phyloP scores from a whole-genome alignment of 2,329 filamentous ascomycete species.

The Colletotrichum caudatum region DNA sequence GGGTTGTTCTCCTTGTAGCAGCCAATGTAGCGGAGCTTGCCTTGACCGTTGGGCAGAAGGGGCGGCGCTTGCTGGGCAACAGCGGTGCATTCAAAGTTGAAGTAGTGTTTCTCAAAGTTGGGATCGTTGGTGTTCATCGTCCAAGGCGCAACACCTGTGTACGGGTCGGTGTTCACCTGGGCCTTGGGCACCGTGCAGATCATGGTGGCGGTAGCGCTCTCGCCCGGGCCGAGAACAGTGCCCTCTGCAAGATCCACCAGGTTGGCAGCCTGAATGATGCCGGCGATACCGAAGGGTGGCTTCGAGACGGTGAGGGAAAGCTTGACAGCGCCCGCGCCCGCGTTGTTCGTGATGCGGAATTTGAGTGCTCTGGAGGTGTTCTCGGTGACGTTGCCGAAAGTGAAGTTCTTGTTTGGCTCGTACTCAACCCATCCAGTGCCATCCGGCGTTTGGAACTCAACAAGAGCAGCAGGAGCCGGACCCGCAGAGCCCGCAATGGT shows the following conservation, averaged over 20 bases:
- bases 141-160: constrained; percentile 62
- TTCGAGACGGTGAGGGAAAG: constrained; percentile 71
- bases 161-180: constrained; percentile 67
- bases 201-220: constrained; percentile 64
- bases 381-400: constrained; percentile 67
- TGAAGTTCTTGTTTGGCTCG: constrained; percentile 57
- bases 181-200: constrained; percentile 68
- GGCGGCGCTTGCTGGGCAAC: constrained; percentile 66
- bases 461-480: constrained; percentile 59
- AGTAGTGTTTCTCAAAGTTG: constrained; percentile 62
- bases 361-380: constrained; percentile 61
- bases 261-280: constrained; percentile 66
- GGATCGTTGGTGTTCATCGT: constrained; percentile 69
- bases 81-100: constrained; percentile 65
- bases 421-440: constrained; percentile 64
- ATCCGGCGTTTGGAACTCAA: constrained; percentile 68
- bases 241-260: constrained; percentile 70
- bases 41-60: constrained; percentile 56
- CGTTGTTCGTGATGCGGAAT: constrained; percentile 66
- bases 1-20: constrained; percentile 70
- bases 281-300: constrained; percentile 67
- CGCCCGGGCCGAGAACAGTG: constrained; percentile 60
- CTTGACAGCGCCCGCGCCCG: constrained; percentile 56
- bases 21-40: constrained; percentile 64
- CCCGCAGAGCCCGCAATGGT: constrained; percentile 63